phyloP scores from a whole-genome alignment of 1,284 basidiomycete species.

The Coniophora puteana region DNA sequence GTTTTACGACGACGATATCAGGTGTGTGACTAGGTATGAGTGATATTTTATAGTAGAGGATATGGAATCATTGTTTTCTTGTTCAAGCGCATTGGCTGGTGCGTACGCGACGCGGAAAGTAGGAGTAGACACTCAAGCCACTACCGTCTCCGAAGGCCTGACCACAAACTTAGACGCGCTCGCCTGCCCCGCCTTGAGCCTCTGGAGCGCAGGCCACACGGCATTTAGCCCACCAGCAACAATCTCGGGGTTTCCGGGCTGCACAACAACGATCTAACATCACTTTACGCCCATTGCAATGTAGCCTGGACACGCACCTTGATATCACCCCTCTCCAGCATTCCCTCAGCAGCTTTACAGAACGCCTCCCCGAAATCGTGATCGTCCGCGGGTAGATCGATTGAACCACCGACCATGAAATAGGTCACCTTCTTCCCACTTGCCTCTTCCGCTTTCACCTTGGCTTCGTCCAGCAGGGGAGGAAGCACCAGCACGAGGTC shows the following conservation, averaged over 20 bases:
- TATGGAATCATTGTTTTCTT: too few relatives aligned
- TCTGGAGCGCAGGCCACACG: constrained; percentile 25
- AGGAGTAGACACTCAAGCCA: too few relatives aligned
- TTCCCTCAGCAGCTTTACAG: constrained; percentile 26
- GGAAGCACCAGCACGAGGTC: constrained; percentile 28
- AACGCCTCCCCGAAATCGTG: constrained; percentile 19
- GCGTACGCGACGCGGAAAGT: too few relatives aligned
- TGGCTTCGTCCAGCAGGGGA: constrained; percentile 20
- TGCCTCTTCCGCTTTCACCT: constrained; percentile 21
- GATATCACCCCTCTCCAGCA: constrained; percentile 32
- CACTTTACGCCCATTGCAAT: too few relatives aligned
- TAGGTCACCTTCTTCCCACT: constrained; percentile 23
- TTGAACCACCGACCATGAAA: too few relatives aligned
- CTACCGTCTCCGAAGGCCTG: too few relatives aligned
- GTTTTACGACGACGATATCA: too few relatives aligned
- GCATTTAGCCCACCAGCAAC: constrained; percentile 25
- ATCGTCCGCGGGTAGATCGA: constrained; percentile 20
- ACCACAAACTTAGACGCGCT: constrained; percentile 28
- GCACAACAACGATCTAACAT: too few relatives aligned
- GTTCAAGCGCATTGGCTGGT: too few relatives aligned
- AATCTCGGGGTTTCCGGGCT: constrained; percentile 27
- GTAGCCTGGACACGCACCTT: constrained; percentile 31
- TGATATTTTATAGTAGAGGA: too few relatives aligned
- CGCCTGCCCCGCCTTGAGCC: constrained; percentile 27
- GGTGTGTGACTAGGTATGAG: too few relatives aligned